These are phyloP conservation scores for Starmerella floricola DNA, from an alignment of 805 yeast species.

Conservation along the genomic window DNA sequence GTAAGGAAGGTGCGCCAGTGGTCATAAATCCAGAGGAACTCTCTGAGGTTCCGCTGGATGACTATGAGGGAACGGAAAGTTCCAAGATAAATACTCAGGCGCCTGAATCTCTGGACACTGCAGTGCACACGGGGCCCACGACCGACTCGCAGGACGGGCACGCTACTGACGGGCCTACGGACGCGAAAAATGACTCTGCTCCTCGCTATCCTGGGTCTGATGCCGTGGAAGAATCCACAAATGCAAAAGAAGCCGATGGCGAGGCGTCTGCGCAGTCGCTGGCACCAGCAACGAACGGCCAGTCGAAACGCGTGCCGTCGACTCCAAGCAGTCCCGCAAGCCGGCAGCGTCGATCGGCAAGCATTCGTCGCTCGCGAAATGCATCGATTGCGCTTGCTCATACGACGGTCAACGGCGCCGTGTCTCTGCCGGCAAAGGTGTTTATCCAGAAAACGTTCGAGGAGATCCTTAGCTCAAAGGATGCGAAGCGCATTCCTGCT, in stretches of 20 bases:
- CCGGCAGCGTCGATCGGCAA: conserved; percentile 7
- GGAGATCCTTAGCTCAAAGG: conserved; percentile 45
- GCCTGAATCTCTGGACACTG: too few relatives aligned
- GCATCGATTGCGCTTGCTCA: conserved; percentile 18
- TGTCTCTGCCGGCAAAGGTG: conserved; percentile 28
- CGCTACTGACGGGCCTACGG: too few relatives aligned
- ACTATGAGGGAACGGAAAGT: background rate
- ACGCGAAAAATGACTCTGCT: too few relatives aligned
- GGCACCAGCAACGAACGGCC: too few relatives aligned
- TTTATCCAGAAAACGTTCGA: conserved; percentile 51
- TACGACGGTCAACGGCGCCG: conserved; percentile 19
- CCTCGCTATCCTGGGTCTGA: too few relatives aligned
- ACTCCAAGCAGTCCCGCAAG: background rate
- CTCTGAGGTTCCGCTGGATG: conserved; percentile 5
- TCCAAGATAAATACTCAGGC: background rate
- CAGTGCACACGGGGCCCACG: too few relatives aligned
- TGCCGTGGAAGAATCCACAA: background rate
- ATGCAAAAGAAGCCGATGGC: background rate
- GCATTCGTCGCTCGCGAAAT: conserved; percentile 13
- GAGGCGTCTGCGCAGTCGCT: background rate
- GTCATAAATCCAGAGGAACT: conserved; percentile 1
- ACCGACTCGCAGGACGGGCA: too few relatives aligned
- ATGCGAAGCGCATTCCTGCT: conserved; percentile 39
- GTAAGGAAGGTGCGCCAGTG: background rate
- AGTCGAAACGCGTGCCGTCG: background rate